These are phyloP conservation scores for Apiospora malaysiana DNA, from an alignment of 2,329 filamentous ascomycete species.

Conservation along the genomic window DNA sequence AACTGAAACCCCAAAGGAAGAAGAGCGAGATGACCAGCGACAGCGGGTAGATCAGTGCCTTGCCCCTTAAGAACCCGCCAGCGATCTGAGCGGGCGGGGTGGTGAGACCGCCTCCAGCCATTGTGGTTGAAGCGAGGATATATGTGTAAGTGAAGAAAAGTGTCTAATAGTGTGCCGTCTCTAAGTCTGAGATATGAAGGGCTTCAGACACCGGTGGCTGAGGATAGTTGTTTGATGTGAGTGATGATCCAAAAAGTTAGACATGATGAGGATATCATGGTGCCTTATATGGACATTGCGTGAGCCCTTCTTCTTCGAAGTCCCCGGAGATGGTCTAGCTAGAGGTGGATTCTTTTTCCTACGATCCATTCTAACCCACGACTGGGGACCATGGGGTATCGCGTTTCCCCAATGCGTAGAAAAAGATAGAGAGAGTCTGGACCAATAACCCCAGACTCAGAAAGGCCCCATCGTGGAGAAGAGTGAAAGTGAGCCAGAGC, in stretches of 20 bases:
- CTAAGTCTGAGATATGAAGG: not conserved
- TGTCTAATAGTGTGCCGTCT: not conserved
- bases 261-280: not conserved
- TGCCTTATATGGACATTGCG: not conserved
- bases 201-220: slow-evolving; percentile 8
- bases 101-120: slow-evolving; percentile 50
- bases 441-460: not conserved
- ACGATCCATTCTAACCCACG: not conserved
- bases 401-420: not conserved
- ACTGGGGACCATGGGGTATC: slow-evolving; percentile 1
- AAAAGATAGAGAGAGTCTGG: not conserved
- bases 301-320: not conserved
- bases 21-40: slow-evolving; percentile 66
- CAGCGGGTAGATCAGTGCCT: slow-evolving; percentile 53
- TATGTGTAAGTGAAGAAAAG: not conserved
- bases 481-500: not conserved
- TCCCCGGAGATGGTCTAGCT: not conserved
- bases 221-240: not conserved
- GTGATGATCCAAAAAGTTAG: not conserved
- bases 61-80: slow-evolving; percentile 46
- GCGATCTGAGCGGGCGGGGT: slow-evolving; percentile 42
- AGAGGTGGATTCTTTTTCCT: not conserved
- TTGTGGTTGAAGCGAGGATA: slow-evolving; percentile 28
- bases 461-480: not conserved
- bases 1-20: slow-evolving; percentile 68